These are phyloP conservation scores for Macadamia tetraphylla DNA, from an alignment of 164 flowering plant species.

Conservation along the genomic window DNA sequence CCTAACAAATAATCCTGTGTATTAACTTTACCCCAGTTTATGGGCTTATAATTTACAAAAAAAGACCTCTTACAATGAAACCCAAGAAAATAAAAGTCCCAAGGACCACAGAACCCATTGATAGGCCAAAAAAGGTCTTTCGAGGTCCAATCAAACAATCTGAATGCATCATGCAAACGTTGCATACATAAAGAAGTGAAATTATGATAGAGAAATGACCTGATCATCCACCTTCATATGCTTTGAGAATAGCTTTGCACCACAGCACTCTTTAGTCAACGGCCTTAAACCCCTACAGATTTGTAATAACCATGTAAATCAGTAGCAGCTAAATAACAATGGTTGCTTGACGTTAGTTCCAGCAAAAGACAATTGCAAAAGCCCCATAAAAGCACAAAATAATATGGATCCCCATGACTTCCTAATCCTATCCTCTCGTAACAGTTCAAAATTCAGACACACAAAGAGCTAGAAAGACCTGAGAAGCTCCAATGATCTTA, in stretches of 20 bases:
- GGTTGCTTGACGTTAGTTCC: background rate
- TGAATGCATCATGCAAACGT: background rate
- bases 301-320: background rate
- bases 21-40: too few species aligned
- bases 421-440: background rate
- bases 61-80: too few species aligned
- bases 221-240: constrained; percentile 93
- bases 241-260: constrained; percentile 88
- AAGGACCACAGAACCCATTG: too few species aligned
- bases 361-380: background rate
- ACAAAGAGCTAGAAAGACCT: constrained; percentile 34
- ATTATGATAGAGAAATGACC: constrained; percentile 31
- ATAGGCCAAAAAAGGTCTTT: too few species aligned
- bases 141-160: too few species aligned
- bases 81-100: too few species aligned
- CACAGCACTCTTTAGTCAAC: constrained; percentile 69
- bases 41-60: too few species aligned
- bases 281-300: constrained; percentile 57
- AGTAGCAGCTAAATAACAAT: background rate
- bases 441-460: background rate
- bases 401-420: background rate
- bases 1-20: too few species aligned
- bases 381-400: background rate
- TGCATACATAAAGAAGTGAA: background rate
- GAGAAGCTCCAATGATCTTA: constrained; percentile 70